A percentile compares a stretch with the other conserved stretches of the same genome.
Evolutionary conservation across 345 rosid genomes (phyloP).

Genomic region (Noccaea bulbosa): DNA sequence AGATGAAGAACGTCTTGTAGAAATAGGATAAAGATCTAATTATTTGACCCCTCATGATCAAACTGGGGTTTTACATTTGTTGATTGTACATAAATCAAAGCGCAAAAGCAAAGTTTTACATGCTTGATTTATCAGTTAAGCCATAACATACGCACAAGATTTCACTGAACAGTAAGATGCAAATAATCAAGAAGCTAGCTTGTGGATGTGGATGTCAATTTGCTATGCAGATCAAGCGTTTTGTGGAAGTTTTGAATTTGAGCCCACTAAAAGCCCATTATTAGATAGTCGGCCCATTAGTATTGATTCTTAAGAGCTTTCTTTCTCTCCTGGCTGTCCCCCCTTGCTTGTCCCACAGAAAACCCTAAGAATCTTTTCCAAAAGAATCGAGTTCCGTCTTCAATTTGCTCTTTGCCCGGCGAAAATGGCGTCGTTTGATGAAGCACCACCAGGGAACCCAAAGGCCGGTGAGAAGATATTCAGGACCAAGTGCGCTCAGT

Average conservation of each 20-base stretch:
- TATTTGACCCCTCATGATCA: not conserved
- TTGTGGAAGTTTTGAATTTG: not conserved
- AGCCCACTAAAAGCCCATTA: constrained; percentile 29
- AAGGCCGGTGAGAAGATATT: constrained; percentile 74
- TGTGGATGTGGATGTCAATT: no score
- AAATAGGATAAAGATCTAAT: constrained; percentile 36
- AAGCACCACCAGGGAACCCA: constrained; percentile 66
- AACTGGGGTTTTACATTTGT: not conserved
- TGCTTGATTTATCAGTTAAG: no score
- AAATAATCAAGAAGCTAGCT: no score
- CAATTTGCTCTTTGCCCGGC: constrained; percentile 18
- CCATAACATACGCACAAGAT: no score
- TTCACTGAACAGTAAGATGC: no score
- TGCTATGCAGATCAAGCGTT: no score
- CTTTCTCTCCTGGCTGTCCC: not conserved
- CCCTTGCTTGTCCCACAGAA: not conserved
- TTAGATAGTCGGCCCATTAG: not conserved
- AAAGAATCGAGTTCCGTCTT: constrained; percentile 29
- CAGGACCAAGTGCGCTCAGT: constrained; percentile 71
- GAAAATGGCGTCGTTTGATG: constrained; percentile 62
- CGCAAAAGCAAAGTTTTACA: not conserved
- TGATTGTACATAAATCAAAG: constrained; percentile 21
- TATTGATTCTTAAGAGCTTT: constrained; percentile 3
- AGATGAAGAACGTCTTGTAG: constrained; percentile 48
- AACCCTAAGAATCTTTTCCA: constrained; percentile 38